Evolutionary conservation across 2,329 filamentous ascomycete species (phyloP).

Genomic region (Phaeosphaeria sp.): DNA sequence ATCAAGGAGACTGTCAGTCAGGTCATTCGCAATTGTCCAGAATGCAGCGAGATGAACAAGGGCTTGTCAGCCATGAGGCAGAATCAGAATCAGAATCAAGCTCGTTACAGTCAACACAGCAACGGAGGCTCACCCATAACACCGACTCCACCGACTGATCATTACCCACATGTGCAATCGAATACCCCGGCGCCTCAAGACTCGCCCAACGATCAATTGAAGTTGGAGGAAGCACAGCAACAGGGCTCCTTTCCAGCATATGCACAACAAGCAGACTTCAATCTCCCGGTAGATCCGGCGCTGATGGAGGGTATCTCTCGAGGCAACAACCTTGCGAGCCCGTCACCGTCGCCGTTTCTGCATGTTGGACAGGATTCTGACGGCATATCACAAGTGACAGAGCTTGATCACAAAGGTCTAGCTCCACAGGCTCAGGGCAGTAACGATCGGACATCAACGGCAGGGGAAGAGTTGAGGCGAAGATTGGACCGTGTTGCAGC

Average conservation of each 20-base stretch:
- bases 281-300: conserved; percentile 66
- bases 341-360: conserved; percentile 46
- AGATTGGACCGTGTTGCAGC: conserved; percentile 25
- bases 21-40: conserved; percentile 87
- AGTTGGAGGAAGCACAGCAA: conserved; percentile 37
- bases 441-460: conserved; percentile 22
- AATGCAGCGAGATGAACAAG: conserved; percentile 76
- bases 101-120: conserved; percentile 9
- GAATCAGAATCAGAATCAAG: conserved; percentile 22
- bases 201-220: conserved; percentile 36
- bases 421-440: conserved; percentile 4
- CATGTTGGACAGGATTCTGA: conserved; percentile 22
- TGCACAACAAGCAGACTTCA: conserved; percentile 52
- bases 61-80: conserved; percentile 34
- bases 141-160: conserved; percentile 16
- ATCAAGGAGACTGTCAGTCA: conserved; percentile 98
- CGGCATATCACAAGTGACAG: conserved; percentile 14
- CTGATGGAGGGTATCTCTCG: conserved; percentile 57
- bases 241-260: conserved; percentile 31
- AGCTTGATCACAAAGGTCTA: conserved; percentile 13
- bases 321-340: conserved; percentile 29
- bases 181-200: conserved; percentile 16
- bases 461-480: conserved; percentile 30
- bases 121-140: conserved; percentile 14
- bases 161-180: conserved; percentile 11